A percentile compares a stretch with the other conserved stretches of the same genome.
phyloP scores from a whole-genome alignment of 306 rosid genomes.

The Trifolium fragiferum region DNA sequence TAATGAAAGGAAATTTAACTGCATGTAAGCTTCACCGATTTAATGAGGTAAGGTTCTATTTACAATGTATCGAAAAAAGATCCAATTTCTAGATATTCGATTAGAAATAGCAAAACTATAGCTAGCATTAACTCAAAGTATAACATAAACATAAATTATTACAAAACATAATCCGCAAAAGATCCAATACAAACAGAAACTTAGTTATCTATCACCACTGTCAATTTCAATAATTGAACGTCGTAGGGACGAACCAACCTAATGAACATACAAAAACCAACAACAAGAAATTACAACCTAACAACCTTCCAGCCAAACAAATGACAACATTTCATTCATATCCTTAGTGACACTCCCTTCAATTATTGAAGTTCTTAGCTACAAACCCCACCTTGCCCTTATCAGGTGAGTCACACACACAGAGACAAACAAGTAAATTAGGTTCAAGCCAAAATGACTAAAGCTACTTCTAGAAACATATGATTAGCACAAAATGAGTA shows the following conservation, averaged over 20 bases:
- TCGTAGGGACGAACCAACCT: constrained; percentile 28
- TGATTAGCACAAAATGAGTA: constrained; percentile 1
- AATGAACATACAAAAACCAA: constrained; percentile 28
- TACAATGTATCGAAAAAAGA: constrained; percentile 1
- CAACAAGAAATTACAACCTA: constrained; percentile 40
- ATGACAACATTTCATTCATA: constrained; percentile 37
- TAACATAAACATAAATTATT: constrained; percentile 4
- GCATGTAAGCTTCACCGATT: constrained; percentile 11
- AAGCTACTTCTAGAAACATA: not conserved
- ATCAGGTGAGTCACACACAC: constrained; percentile 30
- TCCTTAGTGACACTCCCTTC: not conserved
- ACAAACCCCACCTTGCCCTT: constrained; percentile 28
- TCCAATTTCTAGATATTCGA: constrained; percentile 17
- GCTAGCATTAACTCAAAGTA: not conserved
- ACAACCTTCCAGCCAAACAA: constrained; percentile 43
- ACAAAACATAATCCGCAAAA: constrained; percentile 24
- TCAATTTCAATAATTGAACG: constrained; percentile 35
- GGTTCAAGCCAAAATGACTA: not conserved
- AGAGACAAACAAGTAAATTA: constrained; percentile 24
- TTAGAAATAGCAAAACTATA: constrained; percentile 3
- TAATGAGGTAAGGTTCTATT: constrained; percentile 6
- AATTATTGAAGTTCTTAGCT: constrained; percentile 12
- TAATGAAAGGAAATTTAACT: constrained; percentile 12
- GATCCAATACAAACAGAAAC: constrained; percentile 25
- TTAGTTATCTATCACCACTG: constrained; percentile 3